Evolutionary conservation across 2,329 filamentous ascomycete genomes (phyloP), one percentile per base, ranked within the genome.

Genomic region (Beauveria rudraprayagi): DNA sequence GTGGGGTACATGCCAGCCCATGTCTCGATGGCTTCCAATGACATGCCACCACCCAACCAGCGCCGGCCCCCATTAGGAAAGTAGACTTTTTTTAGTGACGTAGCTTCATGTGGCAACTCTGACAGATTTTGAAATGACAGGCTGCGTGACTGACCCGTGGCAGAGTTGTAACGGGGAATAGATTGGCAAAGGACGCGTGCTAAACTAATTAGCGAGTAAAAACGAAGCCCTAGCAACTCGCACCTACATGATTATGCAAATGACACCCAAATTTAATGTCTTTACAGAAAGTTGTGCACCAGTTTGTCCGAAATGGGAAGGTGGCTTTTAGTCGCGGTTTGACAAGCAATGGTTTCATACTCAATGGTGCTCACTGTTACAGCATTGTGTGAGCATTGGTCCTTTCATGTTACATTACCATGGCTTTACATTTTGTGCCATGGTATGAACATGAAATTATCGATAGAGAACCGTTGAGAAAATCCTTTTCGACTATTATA

Each of bases 61-160:
- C 47, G 47, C 51, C 44, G 51, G 7, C n/a, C 58, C 11, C n/a
- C 22, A 41, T 55, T 55, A 55, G 58, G 58, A 61, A 61, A 61
- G 58, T 50, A 44, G 57, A 47, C 24, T 37, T 5, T 16, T 16
- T 3, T 5, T 19, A 8, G 4, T 8, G 8, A 6, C 7, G 48
- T 22, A 19, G 57, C 9, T 22, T 24, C 17, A 26, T 37, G 48
- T 14, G 28, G 8, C n/a, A n/a, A 10, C 3, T 52, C 24, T 24
- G 30, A 34, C 56, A 34, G 22, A 19, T 16, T 24, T 24, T 34
- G 4, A 54, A n/a, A 34, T 44, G 11, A 51, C 11, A 19, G 40
- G 40, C 24, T 37, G 48, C 47, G n/a, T 37, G 47, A 24, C 37
- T 44, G 51, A 37, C 30, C 22, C 22, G 34, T 51, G 4, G 10